A percentile compares a stretch with the other conserved stretches of the same genome.
These are phyloP conservation scores for Clitocybe nebularis DNA, from an alignment of 1,284 basidiomycete species.

Conservation along the genomic window DNA sequence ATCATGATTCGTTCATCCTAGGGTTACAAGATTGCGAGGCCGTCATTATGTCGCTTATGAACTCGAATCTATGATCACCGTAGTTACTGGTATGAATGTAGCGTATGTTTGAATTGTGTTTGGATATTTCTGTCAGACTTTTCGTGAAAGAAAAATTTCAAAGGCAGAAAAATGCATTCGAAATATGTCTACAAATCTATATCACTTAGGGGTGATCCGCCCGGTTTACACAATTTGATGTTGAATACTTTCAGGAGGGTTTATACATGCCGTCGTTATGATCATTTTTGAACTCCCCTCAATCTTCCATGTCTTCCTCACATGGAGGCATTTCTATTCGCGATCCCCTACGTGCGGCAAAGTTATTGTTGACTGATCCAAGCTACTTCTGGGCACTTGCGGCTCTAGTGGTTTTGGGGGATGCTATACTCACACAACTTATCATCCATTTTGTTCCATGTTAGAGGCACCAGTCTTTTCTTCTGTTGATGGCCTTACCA, in stretches of 20 bases:
- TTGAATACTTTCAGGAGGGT: no score
- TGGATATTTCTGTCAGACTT: no score
- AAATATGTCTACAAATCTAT: neutral
- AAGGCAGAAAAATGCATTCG: neutral
- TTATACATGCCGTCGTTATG: neutral
- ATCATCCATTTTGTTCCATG: conserved; percentile 81
- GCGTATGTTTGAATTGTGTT: conserved; percentile 2
- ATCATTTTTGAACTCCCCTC: neutral
- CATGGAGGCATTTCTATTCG: conserved; percentile 17
- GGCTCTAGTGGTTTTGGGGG: conserved; percentile 60
- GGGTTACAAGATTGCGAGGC: conserved; percentile 41
- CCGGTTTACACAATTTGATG: no score
- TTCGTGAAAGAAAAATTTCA: no score
- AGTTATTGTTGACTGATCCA: conserved; percentile 50
- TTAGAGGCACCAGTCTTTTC: conserved; percentile 36
- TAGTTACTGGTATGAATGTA: conserved; percentile 2
- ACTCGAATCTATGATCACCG: conserved; percentile 1
- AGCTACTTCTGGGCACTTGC: conserved; percentile 66
- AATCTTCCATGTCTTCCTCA: conserved; percentile 13
- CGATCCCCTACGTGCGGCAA: conserved; percentile 3
- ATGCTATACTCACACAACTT: conserved; percentile 71
- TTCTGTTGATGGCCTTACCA: conserved; percentile 2
- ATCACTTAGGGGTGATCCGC: neutral
- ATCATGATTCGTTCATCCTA: conserved; percentile 42
- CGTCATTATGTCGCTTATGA: conserved; percentile 10